phyloP scores from a whole-genome alignment of 441 rosid genomes.

The Erodium trifolium region DNA sequence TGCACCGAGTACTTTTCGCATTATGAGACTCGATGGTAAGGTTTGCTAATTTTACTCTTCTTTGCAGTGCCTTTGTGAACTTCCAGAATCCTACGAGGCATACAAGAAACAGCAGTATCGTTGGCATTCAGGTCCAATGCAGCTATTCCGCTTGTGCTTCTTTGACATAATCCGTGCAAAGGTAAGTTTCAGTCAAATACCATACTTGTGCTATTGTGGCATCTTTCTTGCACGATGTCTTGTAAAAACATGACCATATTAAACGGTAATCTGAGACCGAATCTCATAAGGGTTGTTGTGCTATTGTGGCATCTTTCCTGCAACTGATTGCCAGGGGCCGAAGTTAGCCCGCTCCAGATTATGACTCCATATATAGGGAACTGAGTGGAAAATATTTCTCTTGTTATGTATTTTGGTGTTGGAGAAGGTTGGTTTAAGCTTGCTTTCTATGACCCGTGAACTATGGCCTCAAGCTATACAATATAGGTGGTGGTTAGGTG shows the following conservation, averaged over 20 bases:
- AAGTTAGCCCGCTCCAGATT: not conserved
- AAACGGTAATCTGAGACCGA: too few relatives aligned
- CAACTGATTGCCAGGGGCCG: not conserved
- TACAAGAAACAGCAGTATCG: conserved; percentile 30
- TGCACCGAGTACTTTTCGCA: not conserved
- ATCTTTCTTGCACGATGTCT: not conserved
- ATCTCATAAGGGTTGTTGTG: too few relatives aligned
- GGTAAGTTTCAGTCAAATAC: conserved; percentile 31
- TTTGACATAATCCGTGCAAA: conserved; percentile 66
- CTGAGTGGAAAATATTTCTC: not conserved
- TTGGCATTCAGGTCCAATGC: conserved; percentile 99
- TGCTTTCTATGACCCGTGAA: not conserved
- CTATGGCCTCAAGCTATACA: not conserved
- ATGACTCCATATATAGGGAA: not conserved
- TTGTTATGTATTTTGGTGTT: too few relatives aligned
- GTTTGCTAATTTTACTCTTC: conserved; percentile 7
- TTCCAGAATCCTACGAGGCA: conserved; percentile 94
- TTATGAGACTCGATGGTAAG: conserved; percentile 12
- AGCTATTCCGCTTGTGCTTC: conserved; percentile 78
- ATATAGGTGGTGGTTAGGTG: not conserved
- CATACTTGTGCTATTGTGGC: not conserved
- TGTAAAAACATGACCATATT: too few relatives aligned
- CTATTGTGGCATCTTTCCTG: too few relatives aligned
- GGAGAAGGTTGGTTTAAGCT: too few relatives aligned
- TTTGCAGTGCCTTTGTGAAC: conserved; percentile 86